Evolutionary conservation across 768 basidiomycete species (phyloP).

Genomic region (Mycena chlorophos): DNA sequence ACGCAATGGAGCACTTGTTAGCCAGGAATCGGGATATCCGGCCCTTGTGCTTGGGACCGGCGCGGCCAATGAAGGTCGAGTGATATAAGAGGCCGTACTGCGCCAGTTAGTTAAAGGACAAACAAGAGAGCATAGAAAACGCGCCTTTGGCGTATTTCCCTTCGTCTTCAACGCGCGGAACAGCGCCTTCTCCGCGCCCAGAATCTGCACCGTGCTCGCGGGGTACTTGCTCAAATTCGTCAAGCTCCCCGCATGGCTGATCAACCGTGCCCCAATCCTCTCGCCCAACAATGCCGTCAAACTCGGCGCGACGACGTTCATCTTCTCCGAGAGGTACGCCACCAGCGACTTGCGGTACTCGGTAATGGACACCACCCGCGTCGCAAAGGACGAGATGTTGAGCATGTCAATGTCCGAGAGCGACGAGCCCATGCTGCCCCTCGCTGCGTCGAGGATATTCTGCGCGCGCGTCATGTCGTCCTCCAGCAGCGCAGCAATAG

Average conservation of each 20-base stretch:
- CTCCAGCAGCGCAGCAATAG: slow-evolving; percentile 76
- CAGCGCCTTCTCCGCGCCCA: slow-evolving; percentile 96
- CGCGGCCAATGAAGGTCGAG: slow-evolving; percentile 94
- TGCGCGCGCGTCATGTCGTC: slow-evolving; percentile 84
- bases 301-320: slow-evolving; percentile 95
- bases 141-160: slow-evolving; percentile 95
- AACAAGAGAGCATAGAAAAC: slow-evolving; percentile 13
- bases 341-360: slow-evolving; percentile 93
- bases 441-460: slow-evolving; percentile 92
- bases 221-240: slow-evolving; percentile 98
- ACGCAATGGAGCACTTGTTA: slow-evolving; percentile 97
- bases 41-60: slow-evolving; percentile 92
- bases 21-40: slow-evolving; percentile 98
- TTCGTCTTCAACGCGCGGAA: slow-evolving; percentile 98
- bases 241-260: slow-evolving; percentile 94
- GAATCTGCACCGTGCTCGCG: slow-evolving; percentile 95
- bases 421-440: slow-evolving; percentile 91
- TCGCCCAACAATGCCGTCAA: slow-evolving; percentile 89
- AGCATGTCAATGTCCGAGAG: slow-evolving; percentile 92
- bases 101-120: not conserved
- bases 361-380: slow-evolving; percentile 85
- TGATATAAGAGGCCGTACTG: slow-evolving; percentile 98
- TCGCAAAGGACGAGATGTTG: slow-evolving; percentile 91
- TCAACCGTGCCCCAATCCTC: slow-evolving; percentile 87
- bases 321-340: slow-evolving; percentile 89